A percentile compares a stretch with the other conserved stretches of the same genome.
phyloP scores from a whole-genome alignment of 1,284 basidiomycete genomes.

The Marasmius oreades region DNA sequence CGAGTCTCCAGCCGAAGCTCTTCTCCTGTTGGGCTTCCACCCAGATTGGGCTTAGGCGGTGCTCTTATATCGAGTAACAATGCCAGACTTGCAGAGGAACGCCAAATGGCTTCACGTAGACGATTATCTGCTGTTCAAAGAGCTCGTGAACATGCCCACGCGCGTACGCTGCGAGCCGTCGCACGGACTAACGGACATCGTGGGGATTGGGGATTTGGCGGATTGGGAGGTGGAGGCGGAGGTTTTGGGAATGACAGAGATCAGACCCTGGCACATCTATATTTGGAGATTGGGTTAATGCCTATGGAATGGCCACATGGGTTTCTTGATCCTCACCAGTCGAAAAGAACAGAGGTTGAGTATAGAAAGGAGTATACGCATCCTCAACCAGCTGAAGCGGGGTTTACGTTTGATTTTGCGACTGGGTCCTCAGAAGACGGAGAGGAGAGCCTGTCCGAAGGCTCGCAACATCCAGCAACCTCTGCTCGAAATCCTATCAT shows the following conservation, averaged over 20 bases:
- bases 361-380: slow-evolving; percentile 67
- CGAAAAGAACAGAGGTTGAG: slow-evolving; percentile 30
- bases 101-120: slow-evolving; percentile 14
- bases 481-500: slow-evolving; percentile 30
- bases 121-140: slow-evolving; percentile 4
- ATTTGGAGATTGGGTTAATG: slow-evolving; percentile 1
- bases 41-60: slow-evolving; percentile 54
- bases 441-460: slow-evolving; percentile 11
- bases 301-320: not conserved
- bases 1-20: slow-evolving; percentile 8
- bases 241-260: not conserved
- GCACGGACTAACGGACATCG: not conserved
- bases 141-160: not conserved
- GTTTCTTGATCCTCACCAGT: slow-evolving; percentile 5
- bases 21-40: slow-evolving; percentile 15
- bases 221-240: no score
- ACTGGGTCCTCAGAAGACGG: slow-evolving; percentile 32
- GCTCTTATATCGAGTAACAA: slow-evolving; percentile 51
- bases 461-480: slow-evolving; percentile 22
- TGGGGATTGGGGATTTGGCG: not conserved
- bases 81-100: slow-evolving; percentile 21
- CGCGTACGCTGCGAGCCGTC: slow-evolving; percentile 7
- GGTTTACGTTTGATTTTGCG: slow-evolving; percentile 65
- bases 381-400: slow-evolving; percentile 44
- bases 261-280: not conserved